phyloP scores from a whole-genome alignment of 257 asterid species.

The Lycium barbarum region DNA sequence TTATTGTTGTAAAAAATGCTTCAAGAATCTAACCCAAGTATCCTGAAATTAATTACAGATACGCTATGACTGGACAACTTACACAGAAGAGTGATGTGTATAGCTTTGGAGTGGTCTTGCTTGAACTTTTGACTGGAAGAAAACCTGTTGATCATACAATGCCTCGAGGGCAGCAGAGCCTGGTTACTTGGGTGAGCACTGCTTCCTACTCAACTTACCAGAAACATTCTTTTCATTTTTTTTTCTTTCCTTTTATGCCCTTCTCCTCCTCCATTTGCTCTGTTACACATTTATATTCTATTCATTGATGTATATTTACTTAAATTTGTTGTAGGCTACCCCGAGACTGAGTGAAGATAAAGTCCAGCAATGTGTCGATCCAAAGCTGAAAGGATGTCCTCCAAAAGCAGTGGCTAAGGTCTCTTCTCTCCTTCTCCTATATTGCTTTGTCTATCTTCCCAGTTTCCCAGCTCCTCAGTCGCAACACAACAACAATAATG shows the following conservation, averaged over 20 bases:
- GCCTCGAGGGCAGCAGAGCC: slow-evolving; percentile 45
- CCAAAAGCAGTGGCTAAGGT: slow-evolving; percentile 41
- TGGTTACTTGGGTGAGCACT: slow-evolving; percentile 40
- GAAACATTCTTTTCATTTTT: neutral
- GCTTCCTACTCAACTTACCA: neutral
- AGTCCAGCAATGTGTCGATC: slow-evolving; percentile 52
- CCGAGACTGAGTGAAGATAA: slow-evolving; percentile 53
- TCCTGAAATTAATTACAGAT: slow-evolving; percentile 26
- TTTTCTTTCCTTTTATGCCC: neutral
- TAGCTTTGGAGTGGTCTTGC: slow-evolving; percentile 51
- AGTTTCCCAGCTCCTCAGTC: no score
- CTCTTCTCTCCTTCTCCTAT: neutral
- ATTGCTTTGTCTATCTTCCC: neutral
- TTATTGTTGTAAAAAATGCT: neutral
- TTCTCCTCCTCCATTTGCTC: neutral
- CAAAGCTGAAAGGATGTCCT: slow-evolving; percentile 40
- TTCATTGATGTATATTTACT: slow-evolving; percentile 19
- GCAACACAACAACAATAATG: neutral
- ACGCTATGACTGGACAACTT: slow-evolving; percentile 40
- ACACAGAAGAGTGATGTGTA: slow-evolving; percentile 42
- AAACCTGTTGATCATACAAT: slow-evolving; percentile 53
- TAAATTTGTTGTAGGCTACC: slow-evolving; percentile 35
- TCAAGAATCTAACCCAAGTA: neutral
- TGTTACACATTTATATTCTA: neutral
- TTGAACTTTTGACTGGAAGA: slow-evolving; percentile 51